Conservation (phyloP, 129 eudicot genomes). For the Lactuca sativa region DNA sequence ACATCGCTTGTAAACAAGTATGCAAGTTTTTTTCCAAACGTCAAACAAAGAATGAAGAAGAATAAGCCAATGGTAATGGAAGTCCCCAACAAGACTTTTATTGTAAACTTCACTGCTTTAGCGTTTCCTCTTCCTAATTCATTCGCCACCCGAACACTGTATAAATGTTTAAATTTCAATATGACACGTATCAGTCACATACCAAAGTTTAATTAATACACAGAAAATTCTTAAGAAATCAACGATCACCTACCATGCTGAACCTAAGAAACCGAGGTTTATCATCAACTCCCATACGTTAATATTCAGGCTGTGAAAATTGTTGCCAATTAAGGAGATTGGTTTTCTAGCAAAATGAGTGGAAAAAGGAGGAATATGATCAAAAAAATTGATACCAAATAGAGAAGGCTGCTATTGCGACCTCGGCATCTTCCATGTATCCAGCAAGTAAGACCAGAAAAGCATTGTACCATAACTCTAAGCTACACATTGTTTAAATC, state of each 20-base stretch:
- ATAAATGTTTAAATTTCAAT: slow-evolving; percentile 16
- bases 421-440: slow-evolving; percentile 67
- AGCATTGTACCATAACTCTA: slow-evolving; percentile 80
- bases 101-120: slow-evolving; percentile 68
- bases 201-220: not conserved
- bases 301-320: slow-evolving; percentile 58
- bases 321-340: not conserved
- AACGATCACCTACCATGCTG: slow-evolving; percentile 59
- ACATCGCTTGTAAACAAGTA: slow-evolving; percentile 60
- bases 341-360: not conserved
- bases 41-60: slow-evolving; percentile 57
- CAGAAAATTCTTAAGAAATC: not conserved
- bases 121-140: slow-evolving; percentile 88
- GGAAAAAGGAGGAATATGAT: not conserved
- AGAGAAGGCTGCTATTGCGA: slow-evolving; percentile 75
- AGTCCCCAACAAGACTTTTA: slow-evolving; percentile 59
- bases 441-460: slow-evolving; percentile 71
- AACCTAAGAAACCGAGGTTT: slow-evolving; percentile 70
- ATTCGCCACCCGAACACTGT: slow-evolving; percentile 84
- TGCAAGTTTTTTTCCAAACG: slow-evolving; percentile 54
- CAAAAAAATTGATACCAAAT: slow-evolving; percentile 45
- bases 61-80: slow-evolving; percentile 55
- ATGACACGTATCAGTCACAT: slow-evolving; percentile 8
- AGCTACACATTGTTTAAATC: slow-evolving; percentile 33
- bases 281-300: slow-evolving; percentile 67